Evolutionary conservation across 2,329 filamentous ascomycete species (phyloP).

Genomic region (Stachybotrys echinatus): DNA sequence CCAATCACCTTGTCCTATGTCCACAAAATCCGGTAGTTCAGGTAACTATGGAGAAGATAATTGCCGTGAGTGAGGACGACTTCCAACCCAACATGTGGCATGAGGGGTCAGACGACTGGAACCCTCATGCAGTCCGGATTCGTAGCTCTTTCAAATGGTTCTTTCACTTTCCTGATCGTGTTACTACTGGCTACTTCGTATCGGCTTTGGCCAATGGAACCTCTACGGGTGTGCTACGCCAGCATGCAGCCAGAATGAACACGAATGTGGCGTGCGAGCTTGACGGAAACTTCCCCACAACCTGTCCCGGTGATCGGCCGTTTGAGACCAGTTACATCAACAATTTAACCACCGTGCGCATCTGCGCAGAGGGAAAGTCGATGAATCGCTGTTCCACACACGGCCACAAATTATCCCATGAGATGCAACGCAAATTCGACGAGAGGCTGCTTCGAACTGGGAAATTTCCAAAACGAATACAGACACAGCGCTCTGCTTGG

Average conservation of each 20-base stretch:
- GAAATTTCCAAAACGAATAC: constrained; percentile 4
- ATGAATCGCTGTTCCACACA: not conserved
- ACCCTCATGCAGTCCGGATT: too few relatives aligned
- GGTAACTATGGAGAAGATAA: constrained; percentile 2
- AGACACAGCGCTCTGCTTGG: constrained; percentile 1
- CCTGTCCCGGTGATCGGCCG: not conserved
- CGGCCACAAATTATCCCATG: constrained; percentile 4
- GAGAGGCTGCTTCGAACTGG: constrained; percentile 10
- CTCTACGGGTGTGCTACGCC: constrained; percentile 3
- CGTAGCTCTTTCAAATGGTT: too few relatives aligned
- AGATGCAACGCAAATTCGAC: constrained; percentile 7
- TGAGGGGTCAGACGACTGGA: too few relatives aligned
- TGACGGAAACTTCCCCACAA: not conserved
- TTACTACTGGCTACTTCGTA: too few relatives aligned
- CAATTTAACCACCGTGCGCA: too few relatives aligned
- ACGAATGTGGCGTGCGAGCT: not conserved
- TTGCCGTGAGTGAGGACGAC: not conserved
- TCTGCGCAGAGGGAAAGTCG: constrained; percentile 7
- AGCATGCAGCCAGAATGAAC: constrained; percentile 8
- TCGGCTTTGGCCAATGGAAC: constrained; percentile 5
- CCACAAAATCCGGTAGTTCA: not conserved
- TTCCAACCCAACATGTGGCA: constrained; percentile 4
- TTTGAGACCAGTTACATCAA: constrained; percentile 1
- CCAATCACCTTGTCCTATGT: not conserved
- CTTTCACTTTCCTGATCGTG: too few relatives aligned